Base-by-base conservation (phyloP, 2,329 filamentous ascomycete species). In the Xylariaceae sp. region DNA sequence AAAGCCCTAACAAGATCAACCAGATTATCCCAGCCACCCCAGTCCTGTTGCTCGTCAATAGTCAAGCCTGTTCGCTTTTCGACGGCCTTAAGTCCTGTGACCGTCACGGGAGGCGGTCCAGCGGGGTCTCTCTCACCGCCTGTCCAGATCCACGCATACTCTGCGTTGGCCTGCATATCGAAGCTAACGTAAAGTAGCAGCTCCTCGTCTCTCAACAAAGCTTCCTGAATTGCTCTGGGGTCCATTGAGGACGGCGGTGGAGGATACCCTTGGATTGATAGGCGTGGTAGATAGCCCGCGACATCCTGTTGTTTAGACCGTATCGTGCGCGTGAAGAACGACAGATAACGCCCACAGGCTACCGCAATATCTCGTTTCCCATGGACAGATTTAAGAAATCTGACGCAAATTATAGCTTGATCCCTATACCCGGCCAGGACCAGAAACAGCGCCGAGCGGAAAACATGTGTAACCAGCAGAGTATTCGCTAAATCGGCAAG, bases 71-170 rank as follows among this genome's bases (percentile, higher is more conserved):
- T 78, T 56, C 76, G 71, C 52, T 70, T 73, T 56, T 77, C 80
- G n/a, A 65, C 67, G 59, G 71, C 80, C 62, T 71, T 75, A 19
- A 76, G 65, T 6, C 69, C 70, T 47, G 69, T 74, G 43, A 51
- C 68, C 60, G 60, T 63, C 39, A 63, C 54, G 40, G 65, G 57
- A 42, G 63, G 65, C 37, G 62, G 59, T 7, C 67, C 57, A 3
- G 61, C 55, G 5, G 60, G 53, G 47, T 79, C 77, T 42, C 71
- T 70, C 63, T 87, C 85, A 37, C 78, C 78, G 32, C 80, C 78
- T 64, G 80, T 73, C 92, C 91, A 96, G 3, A 91, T 81, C 92
- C 92, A 97, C 9, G 86, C 85, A 37, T 83, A 83, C 50, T 91
- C 86, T 0, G 80, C 77, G n/a, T 80, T 84, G 1, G 86, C 88